Evolutionary conservation across 2,329 filamentous ascomycete genomes (phyloP).

Genomic region (Aspergillus caelatus): DNA sequence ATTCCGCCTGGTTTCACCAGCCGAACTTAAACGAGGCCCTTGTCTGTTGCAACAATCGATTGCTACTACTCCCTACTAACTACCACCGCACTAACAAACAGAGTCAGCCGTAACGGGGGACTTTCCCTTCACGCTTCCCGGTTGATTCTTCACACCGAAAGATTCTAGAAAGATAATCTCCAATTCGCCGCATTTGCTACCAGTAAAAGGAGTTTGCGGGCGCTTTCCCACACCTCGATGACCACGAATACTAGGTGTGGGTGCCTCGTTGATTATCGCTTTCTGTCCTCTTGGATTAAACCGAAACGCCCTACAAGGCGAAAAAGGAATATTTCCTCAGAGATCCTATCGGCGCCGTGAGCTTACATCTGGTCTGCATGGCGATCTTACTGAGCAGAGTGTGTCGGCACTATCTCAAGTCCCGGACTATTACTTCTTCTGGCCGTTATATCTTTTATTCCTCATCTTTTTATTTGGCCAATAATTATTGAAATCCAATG

Average conservation of each 20-base stretch:
- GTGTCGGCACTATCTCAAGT: slow-evolving; percentile 24
- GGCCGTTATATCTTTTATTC: slow-evolving; percentile 19
- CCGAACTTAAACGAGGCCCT: background rate
- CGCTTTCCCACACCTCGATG: slow-evolving; percentile 37
- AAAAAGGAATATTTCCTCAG: slow-evolving; percentile 26
- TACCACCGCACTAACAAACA: background rate
- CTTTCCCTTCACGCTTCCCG: background rate
- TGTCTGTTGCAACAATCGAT: background rate
- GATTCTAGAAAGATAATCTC: background rate
- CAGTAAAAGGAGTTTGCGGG: background rate
- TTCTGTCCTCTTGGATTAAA: slow-evolving; percentile 38
- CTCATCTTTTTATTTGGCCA: slow-evolving; percentile 18
- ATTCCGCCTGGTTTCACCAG: background rate
- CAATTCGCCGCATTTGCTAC: slow-evolving; percentile 1
- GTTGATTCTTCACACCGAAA: background rate
- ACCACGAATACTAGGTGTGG: slow-evolving; percentile 37
- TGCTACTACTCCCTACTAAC: slow-evolving; percentile 1
- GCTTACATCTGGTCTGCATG: slow-evolving; percentile 26
- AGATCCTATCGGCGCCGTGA: slow-evolving; percentile 13
- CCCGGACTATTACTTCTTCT: slow-evolving; percentile 22
- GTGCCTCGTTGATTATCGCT: slow-evolving; percentile 41
- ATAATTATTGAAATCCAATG: slow-evolving; percentile 45
- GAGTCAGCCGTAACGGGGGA: background rate
- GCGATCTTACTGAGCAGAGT: slow-evolving; percentile 24
- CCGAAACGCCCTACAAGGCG: slow-evolving; percentile 31